Evolutionary conservation across 345 rosid genomes (phyloP).

Genomic region (Rhodamnia rubescens): DNA sequence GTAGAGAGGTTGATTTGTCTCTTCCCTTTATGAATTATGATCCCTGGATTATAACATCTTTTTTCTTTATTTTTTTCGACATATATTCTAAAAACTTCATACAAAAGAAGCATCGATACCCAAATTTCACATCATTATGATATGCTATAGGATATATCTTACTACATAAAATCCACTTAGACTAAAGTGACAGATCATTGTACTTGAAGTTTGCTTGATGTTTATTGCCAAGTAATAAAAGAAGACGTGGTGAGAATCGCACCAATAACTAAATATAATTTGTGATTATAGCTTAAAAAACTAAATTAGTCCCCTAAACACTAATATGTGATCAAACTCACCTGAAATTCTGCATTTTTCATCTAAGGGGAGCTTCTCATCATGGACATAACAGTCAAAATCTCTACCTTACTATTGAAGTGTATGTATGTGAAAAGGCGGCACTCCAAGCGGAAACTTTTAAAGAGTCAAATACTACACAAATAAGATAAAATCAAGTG

Average conservation of each 20-base stretch:
- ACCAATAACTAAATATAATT: too few relatives aligned
- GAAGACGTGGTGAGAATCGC: background rate
- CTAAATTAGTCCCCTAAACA: background rate
- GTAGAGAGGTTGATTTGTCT: background rate
- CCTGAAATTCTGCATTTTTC: background rate
- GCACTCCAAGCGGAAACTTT: too few relatives aligned
- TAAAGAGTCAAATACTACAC: too few relatives aligned
- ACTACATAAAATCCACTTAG: background rate
- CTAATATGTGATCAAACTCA: background rate
- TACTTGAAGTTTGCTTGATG: background rate
- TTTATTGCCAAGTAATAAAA: background rate
- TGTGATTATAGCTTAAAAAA: too few relatives aligned
- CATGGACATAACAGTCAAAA: background rate
- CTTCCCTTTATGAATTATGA: background rate
- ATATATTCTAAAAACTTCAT: background rate
- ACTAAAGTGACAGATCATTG: background rate
- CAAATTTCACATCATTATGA: background rate
- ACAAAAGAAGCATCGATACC: background rate
- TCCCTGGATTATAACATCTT: background rate
- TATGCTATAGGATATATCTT: background rate
- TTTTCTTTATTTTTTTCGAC: background rate
- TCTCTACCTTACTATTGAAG: background rate
- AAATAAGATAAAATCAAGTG: too few relatives aligned
- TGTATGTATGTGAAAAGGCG: too few relatives aligned
- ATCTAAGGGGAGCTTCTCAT: background rate